A percentile compares a stretch with the other conserved stretches of the same genome.
phyloP scores from a whole-genome alignment of 345 rosid genomes.

The Eucalyptus microcorys region DNA sequence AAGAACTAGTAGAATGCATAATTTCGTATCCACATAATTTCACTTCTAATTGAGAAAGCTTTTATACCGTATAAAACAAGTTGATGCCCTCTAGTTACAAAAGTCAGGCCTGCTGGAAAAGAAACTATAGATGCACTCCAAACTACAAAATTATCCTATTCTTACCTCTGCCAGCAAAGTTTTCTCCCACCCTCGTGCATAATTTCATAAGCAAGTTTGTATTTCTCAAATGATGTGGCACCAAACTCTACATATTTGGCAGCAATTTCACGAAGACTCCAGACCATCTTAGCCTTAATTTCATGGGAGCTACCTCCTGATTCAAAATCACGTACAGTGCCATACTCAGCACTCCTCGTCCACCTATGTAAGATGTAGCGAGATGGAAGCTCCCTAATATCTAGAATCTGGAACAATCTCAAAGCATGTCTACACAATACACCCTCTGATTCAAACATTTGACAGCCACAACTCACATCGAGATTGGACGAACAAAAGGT shows the following conservation, averaged over 20 bases:
- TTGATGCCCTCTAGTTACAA: neutral
- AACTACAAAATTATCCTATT: neutral
- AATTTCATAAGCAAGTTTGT: constrained; percentile 72
- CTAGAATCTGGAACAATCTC: constrained; percentile 63
- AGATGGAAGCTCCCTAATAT: constrained; percentile 64
- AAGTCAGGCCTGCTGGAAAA: neutral
- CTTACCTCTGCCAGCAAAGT: constrained; percentile 60
- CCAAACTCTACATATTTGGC: constrained; percentile 71
- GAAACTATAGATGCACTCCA: neutral
- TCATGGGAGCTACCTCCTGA: constrained; percentile 53
- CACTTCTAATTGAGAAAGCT: neutral
- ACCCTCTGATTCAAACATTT: constrained; percentile 90
- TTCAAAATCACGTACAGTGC: constrained; percentile 40
- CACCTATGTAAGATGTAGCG: constrained; percentile 67
- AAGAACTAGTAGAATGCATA: neutral
- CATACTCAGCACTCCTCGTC: constrained; percentile 75
- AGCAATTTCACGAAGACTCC: constrained; percentile 92
- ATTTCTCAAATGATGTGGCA: constrained; percentile 52
- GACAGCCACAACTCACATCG: constrained; percentile 71
- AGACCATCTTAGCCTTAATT: constrained; percentile 51
- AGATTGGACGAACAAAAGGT: constrained; percentile 54
- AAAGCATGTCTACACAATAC: constrained; percentile 69
- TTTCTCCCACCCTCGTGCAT: constrained; percentile 79
- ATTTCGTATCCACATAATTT: neutral
- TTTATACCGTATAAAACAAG: neutral